Conservation (phyloP, 768 basidiomycete genomes). For the Scleroderma citrinum region DNA sequence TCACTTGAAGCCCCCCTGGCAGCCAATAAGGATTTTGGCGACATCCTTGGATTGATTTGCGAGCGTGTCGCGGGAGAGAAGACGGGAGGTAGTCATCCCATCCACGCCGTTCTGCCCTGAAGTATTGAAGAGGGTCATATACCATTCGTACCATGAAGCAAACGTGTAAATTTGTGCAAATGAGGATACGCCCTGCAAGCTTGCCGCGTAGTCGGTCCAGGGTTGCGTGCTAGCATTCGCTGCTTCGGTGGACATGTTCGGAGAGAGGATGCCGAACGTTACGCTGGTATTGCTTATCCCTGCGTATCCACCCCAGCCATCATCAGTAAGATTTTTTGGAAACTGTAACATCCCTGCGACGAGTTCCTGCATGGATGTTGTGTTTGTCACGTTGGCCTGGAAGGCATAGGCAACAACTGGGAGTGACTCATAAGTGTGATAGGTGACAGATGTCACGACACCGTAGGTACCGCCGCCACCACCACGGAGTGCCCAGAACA, state of each 20-base stretch:
- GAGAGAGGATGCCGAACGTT: conserved; percentile 21
- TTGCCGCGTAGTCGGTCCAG: conserved; percentile 7
- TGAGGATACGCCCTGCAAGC: conserved; percentile 15
- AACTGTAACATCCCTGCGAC: conserved; percentile 31
- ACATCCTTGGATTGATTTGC: conserved; percentile 15
- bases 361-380: conserved; percentile 23
- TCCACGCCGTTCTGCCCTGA: conserved; percentile 17
- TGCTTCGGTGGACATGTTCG: conserved; percentile 31
- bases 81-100: conserved; percentile 28
- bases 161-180: conserved; percentile 18
- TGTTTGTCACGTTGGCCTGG: conserved; percentile 27
- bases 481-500: conserved; percentile 51
- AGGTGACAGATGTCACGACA: conserved; percentile 42
- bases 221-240: conserved; percentile 28
- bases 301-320: conserved; percentile 41
- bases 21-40: too few species aligned
- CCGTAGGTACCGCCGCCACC: conserved; percentile 48
- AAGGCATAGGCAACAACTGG: conserved; percentile 29
- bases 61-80: conserved; percentile 28
- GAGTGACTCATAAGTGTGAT: conserved; percentile 34
- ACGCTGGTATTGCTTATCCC: background rate
- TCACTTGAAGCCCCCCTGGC: too few species aligned
- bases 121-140: conserved; percentile 3
- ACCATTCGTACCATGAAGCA: conserved; percentile 24
- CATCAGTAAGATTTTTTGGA: conserved; percentile 33